Evolutionary conservation across 1,284 basidiomycete genomes (phyloP).

Genomic region (Rhodotorula mucilaginosa): DNA sequence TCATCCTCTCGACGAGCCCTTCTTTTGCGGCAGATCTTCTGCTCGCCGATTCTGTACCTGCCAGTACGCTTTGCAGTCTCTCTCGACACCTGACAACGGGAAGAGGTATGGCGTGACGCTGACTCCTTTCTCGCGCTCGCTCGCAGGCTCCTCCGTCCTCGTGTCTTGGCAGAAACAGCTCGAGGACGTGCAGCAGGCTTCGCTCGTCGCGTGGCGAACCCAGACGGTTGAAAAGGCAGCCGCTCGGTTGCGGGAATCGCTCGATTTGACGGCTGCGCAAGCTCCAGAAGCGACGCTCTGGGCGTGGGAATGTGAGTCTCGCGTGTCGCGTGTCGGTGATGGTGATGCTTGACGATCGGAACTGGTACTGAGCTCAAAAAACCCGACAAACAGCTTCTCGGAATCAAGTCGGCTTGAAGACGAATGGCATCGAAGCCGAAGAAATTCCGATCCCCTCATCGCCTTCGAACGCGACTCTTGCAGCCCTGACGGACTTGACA

Average conservation of each 20-base stretch:
- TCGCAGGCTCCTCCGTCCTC: constrained; percentile 2
- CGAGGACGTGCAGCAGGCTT: constrained; percentile 1
- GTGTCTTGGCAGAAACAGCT: constrained; percentile 16
- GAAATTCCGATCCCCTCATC: constrained; percentile 5
- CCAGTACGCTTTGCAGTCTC: background rate
- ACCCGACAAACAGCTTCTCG: too few species aligned
- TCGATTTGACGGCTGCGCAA: background rate
- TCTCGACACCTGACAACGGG: too few species aligned
- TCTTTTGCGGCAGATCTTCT: constrained; percentile 3
- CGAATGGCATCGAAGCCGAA: too few species aligned
- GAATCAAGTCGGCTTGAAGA: background rate
- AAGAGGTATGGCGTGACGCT: background rate
- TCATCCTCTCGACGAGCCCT: constrained; percentile 2
- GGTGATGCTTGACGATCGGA: too few species aligned
- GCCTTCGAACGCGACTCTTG: constrained; percentile 21
- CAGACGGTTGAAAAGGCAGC: constrained; percentile 18
- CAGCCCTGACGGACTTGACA: constrained; percentile 18
- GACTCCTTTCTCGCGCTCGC: background rate
- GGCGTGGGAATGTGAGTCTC: constrained; percentile 24
- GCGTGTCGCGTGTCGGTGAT: background rate
- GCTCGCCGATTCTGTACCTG: background rate
- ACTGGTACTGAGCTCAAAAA: background rate
- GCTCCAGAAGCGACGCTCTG: background rate
- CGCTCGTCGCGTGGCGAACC: constrained; percentile 18
- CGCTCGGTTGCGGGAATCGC: constrained; percentile 10